Evolutionary conservation across 2,329 filamentous ascomycete genomes (phyloP), one percentile per base, ranked within the genome.

Genomic region (Zopfia rhizophila): DNA sequence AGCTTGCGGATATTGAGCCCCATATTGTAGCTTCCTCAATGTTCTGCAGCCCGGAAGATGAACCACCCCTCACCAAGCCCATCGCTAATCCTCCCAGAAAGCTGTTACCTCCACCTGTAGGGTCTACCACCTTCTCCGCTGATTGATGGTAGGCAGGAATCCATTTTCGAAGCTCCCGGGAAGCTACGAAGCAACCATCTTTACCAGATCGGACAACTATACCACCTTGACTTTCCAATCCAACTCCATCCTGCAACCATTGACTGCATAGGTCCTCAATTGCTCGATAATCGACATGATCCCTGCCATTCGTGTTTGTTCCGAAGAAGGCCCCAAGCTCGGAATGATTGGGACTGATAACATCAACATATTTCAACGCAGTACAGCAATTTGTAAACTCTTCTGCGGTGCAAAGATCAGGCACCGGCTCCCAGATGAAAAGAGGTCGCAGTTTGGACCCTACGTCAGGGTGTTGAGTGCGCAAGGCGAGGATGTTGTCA

Each of bases 361-460:
- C 75, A 53, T 87, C 78, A 17, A 88, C 78, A 29, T 75, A 66
- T 41, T 72, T 72, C 25, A 82, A 72, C 5, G 84, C 82, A 44
- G 76, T 69, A 14, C 80, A 67, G 44, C 83, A 82, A 14, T 76
- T 79, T 0, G 75, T 65, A 14, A 82, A 68, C 51, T 87, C 79
- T 23, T 85, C 83, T 0, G 90, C 86, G 0, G 82, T 87, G 69
- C 92, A 97, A 1, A 90, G 80, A 70, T 97, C 91, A 1, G 94
- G 94, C 1, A 97, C 89, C 1, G 94, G 94, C 69, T 99, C 94
- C 93, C 93, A 99, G 39, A 97, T 84, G 68, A 97, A 90, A 5
- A 91, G 72, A 1, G 92, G 89, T 35, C 76, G 61, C 8, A 61
- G 50, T 11, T 31, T 30, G 27, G 50, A 48, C 24, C 42, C 45